phyloP scores from a whole-genome alignment of 805 yeast genomes.

The Spathaspora hagerdaliae region DNA sequence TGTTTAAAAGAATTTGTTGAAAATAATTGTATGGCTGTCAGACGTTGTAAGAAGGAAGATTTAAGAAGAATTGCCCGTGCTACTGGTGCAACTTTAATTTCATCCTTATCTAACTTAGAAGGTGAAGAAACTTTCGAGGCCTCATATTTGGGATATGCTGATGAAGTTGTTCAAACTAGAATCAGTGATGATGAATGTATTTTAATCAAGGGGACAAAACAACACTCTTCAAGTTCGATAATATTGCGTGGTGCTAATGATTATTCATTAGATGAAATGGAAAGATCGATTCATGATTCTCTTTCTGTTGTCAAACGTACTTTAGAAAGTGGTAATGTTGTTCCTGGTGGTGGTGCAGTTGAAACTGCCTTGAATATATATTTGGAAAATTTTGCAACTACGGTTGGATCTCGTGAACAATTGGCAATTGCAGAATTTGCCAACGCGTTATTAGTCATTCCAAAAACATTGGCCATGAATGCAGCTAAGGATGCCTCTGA shows the following conservation, averaged over 20 bases:
- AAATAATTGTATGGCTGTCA: slow-evolving; percentile 89
- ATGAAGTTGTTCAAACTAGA: slow-evolving; percentile 83
- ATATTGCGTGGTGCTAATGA: slow-evolving; percentile 94
- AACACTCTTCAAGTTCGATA: slow-evolving; percentile 88
- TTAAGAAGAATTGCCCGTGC: slow-evolving; percentile 95
- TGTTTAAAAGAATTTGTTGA: slow-evolving; percentile 89
- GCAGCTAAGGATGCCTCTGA: slow-evolving; percentile 98
- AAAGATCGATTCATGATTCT: slow-evolving; percentile 93
- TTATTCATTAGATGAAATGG: slow-evolving; percentile 96
- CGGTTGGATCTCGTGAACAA: slow-evolving; percentile 96
- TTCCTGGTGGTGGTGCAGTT: slow-evolving; percentile 99
- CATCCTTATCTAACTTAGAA: slow-evolving; percentile 87
- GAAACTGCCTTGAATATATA: slow-evolving; percentile 94
- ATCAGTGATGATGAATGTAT: slow-evolving; percentile 98
- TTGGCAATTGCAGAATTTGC: slow-evolving; percentile 98
- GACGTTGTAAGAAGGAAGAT: slow-evolving; percentile 97
- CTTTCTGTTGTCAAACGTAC: slow-evolving; percentile 93
- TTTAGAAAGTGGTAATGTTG: slow-evolving; percentile 88
- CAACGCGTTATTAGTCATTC: slow-evolving; percentile 79
- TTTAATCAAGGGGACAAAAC: slow-evolving; percentile 80
- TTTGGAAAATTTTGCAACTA: slow-evolving; percentile 94
- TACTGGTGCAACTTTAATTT: slow-evolving; percentile 89
- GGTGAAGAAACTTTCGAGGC: slow-evolving; percentile 92
- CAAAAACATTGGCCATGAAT: slow-evolving; percentile 93
- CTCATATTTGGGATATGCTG: slow-evolving; percentile 82